These are phyloP conservation scores for Amylostereum areolatum DNA, from an alignment of 1,284 basidiomycete species.

Conservation along the genomic window DNA sequence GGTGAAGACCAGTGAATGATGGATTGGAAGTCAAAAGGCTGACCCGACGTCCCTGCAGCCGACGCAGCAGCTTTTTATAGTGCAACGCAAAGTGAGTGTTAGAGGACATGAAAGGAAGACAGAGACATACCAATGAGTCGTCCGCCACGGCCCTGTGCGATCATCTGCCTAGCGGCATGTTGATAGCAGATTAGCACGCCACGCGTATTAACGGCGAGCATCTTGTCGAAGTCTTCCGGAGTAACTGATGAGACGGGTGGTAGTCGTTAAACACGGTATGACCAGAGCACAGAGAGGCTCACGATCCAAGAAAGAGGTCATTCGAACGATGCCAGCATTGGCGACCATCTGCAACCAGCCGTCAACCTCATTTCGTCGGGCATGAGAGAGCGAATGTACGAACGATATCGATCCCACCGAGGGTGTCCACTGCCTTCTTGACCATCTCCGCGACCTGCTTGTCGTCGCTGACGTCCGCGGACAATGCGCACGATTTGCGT, in stretches of 20 bases:
- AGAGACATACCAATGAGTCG: slow-evolving; percentile 20
- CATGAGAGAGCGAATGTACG: not conserved
- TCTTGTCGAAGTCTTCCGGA: slow-evolving; percentile 10
- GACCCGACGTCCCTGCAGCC: slow-evolving; percentile 12
- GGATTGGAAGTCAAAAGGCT: not conserved
- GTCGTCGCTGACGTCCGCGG: slow-evolving; percentile 22
- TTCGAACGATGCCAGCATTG: slow-evolving; percentile 33
- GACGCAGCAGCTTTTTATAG: slow-evolving; percentile 13
- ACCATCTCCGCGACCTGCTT: slow-evolving; percentile 28
- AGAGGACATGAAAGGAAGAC: not conserved
- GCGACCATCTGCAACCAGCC: slow-evolving; percentile 23
- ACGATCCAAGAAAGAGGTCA: slow-evolving; percentile 26
- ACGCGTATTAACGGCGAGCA: slow-evolving; percentile 11
- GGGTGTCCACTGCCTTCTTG: slow-evolving; percentile 24
- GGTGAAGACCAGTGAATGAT: too few species aligned
- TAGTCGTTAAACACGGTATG: not conserved
- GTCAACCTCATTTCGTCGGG: not conserved
- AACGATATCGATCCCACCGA: slow-evolving; percentile 19
- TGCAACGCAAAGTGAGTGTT: not conserved
- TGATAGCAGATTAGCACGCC: slow-evolving; percentile 22
- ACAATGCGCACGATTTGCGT: slow-evolving; percentile 17
- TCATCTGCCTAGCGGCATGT: slow-evolving; percentile 25
- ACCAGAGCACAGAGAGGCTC: slow-evolving; percentile 2
- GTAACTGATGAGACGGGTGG: slow-evolving; percentile 5
- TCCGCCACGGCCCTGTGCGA: slow-evolving; percentile 25